Percentiles rank a stretch among this genome's conserved stretches.
Conservation (phyloP, 2,329 filamentous ascomycete genomes). For the Stagonosporopsis rhizophila region DNA sequence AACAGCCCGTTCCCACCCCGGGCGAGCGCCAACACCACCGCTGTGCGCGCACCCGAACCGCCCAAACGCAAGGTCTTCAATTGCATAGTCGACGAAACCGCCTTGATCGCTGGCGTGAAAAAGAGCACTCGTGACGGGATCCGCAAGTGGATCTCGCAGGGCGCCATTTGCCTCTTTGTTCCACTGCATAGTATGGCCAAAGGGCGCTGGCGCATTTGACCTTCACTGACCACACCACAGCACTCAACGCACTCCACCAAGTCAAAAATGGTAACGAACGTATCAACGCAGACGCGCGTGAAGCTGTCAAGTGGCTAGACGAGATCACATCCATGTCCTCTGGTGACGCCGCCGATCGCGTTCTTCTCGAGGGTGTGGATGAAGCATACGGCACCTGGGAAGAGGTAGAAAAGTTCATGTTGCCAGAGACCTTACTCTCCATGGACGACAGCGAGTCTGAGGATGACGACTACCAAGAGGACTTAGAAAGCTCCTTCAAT, state of each 20-base stretch:
- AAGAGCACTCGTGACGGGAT: conserved; percentile 60
- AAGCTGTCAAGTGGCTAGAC: conserved; percentile 60
- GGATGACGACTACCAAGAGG: conserved; percentile 45
- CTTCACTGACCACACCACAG: conserved; percentile 43
- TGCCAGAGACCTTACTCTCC: conserved; percentile 58
- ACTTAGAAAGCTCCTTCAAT: conserved; percentile 48
- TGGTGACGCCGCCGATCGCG: conserved; percentile 41
- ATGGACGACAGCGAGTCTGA: conserved; percentile 54
- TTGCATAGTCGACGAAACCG: conserved; percentile 61
- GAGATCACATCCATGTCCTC: conserved; percentile 57
- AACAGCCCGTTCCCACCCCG: conserved; percentile 41
- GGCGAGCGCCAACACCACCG: conserved; percentile 33
- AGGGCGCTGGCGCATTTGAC: conserved; percentile 8
- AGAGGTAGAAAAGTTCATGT: conserved; percentile 57
- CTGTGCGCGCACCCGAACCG: conserved; percentile 38
- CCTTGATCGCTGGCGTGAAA: conserved; percentile 59
- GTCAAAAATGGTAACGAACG: conserved; percentile 53
- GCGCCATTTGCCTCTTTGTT: conserved; percentile 59
- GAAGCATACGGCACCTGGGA: conserved; percentile 57
- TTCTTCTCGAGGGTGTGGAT: conserved; percentile 57
- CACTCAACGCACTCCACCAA: conserved; percentile 55
- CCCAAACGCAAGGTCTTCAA: conserved; percentile 59
- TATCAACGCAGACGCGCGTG: conserved; percentile 54
- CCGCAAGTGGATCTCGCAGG: conserved; percentile 59
- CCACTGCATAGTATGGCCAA: conserved; percentile 58